Conservation (phyloP, 1,284 basidiomycete genomes). For the Stereum hirsutum region DNA sequence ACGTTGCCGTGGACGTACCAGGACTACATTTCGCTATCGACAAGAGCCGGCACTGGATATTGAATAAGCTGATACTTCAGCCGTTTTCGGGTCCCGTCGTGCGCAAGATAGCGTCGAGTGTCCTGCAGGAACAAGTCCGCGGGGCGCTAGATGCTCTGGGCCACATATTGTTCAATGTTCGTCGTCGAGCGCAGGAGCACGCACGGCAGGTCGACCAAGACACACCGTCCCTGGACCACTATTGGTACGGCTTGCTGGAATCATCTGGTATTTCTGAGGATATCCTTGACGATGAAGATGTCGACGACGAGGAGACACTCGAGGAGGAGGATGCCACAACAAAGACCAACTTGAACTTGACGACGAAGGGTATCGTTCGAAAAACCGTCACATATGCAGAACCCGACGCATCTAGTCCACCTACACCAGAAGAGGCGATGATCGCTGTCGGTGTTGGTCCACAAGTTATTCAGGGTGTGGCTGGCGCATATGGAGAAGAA, state of each 20-base stretch:
- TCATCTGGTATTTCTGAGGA: background rate
- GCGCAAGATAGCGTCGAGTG: constrained; percentile 20
- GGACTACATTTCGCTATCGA: constrained; percentile 30
- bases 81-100: constrained; percentile 25
- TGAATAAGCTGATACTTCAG: constrained; percentile 38
- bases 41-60: constrained; percentile 36
- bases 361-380: constrained; percentile 27
- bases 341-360: constrained; percentile 11
- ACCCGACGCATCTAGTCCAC: constrained; percentile 1
- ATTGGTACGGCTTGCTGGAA: constrained; percentile 2
- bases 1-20: constrained; percentile 26
- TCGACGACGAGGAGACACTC: constrained; percentile 6
- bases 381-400: constrained; percentile 20
- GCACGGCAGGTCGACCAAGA: constrained; percentile 10
- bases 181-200: constrained; percentile 18
- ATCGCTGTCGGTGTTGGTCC: constrained; percentile 33
- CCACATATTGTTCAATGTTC: constrained; percentile 19
- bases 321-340: background rate
- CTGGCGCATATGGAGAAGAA: constrained; percentile 25
- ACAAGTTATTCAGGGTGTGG: constrained; percentile 36
- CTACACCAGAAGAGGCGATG: constrained; percentile 16
- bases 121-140: constrained; percentile 24
- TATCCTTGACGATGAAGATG: constrained; percentile 9
- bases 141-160: constrained; percentile 22
- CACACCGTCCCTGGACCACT: background rate